Evolutionary conservation across 768 basidiomycete species (phyloP), one percentile per base, ranked within the genome.

Genomic region (Mycena maculata): DNA sequence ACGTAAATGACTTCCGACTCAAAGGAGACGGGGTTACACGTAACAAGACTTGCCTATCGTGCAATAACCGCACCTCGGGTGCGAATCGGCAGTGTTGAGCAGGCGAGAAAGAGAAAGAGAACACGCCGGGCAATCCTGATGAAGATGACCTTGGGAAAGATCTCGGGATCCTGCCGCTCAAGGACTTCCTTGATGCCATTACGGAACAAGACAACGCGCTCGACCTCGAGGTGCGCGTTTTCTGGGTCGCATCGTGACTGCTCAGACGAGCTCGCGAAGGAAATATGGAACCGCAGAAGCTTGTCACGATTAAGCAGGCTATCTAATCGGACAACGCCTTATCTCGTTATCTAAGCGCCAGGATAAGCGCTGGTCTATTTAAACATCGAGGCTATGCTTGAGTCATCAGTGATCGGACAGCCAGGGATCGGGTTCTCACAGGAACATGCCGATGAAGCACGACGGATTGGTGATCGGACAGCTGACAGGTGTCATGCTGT

Each of bases 261-360:
- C 22, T n/a, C 53, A 13, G 53, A 54, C 18, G 53, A 22, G 18
- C 53, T 54, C 7, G 31, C 53, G 13, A 25, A 15, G 5, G n/a
- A 2, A 23, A 54, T 54, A 11, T 54, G 53, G 53, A 54, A 54
- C n/a, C n/a, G n/a, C n/a, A n/a, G n/a, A n/a, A n/a, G n/a, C n/a
- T n/a, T n/a, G n/a, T n/a, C n/a, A n/a, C n/a, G n/a, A n/a, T n/a
- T n/a, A n/a, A n/a, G n/a, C n/a, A n/a, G n/a, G n/a, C n/a, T n/a
- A n/a, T n/a, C n/a, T n/a, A n/a, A n/a, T n/a, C n/a, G n/a, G n/a
- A n/a, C n/a, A n/a, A n/a, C n/a, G n/a, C n/a, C n/a, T n/a, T n/a
- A n/a, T n/a, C n/a, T n/a, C n/a, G n/a, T n/a, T n/a, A n/a, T n/a
- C n/a, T n/a, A n/a, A n/a, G n/a, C n/a, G n/a, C n/a, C n/a, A n/a